phyloP scores from a whole-genome alignment of 2,329 filamentous ascomycete genomes.

The Talaromyces atroroseus region DNA sequence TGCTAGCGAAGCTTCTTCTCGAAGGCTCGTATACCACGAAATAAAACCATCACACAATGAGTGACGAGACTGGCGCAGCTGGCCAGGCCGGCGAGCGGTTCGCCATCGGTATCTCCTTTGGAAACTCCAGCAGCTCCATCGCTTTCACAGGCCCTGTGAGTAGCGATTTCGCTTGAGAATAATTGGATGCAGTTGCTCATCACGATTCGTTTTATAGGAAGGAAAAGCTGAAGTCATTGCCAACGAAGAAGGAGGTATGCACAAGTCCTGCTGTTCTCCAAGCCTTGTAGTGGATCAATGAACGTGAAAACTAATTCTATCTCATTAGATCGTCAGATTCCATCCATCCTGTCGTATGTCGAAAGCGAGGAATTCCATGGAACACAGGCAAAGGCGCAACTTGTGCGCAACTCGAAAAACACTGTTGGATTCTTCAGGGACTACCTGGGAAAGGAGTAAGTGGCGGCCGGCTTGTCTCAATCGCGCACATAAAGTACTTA shows the following conservation, averaged over 20 bases:
- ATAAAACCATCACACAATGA: conserved; percentile 32
- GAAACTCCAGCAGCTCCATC: conserved; percentile 97
- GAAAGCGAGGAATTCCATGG: conserved; percentile 96
- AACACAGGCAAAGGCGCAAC: conserved; percentile 87
- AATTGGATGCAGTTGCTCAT: background rate
- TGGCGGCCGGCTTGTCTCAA: background rate
- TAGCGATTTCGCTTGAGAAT: conserved; percentile 7
- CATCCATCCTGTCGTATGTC: conserved; percentile 87
- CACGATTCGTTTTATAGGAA: conserved; percentile 47
- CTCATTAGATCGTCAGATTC: conserved; percentile 82
- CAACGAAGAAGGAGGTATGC: conserved; percentile 91
- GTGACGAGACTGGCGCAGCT: conserved; percentile 49
- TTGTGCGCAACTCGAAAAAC: conserved; percentile 87
- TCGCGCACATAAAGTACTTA: conserved; percentile 12
- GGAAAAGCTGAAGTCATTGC: conserved; percentile 97
- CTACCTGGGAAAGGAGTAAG: conserved; percentile 85
- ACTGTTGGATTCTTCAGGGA: conserved; percentile 95
- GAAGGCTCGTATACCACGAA: background rate
- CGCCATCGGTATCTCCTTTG: conserved; percentile 94
- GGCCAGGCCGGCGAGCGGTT: conserved; percentile 48
- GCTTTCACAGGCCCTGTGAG: conserved; percentile 68
- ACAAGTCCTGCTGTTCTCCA: background rate
- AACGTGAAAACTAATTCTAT: background rate
- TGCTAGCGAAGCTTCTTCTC: background rate
- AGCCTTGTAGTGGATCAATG: background rate